Conservation (phyloP, 495 filamentous ascomycete genomes). For the Friedmanniomyces endolithicus region DNA sequence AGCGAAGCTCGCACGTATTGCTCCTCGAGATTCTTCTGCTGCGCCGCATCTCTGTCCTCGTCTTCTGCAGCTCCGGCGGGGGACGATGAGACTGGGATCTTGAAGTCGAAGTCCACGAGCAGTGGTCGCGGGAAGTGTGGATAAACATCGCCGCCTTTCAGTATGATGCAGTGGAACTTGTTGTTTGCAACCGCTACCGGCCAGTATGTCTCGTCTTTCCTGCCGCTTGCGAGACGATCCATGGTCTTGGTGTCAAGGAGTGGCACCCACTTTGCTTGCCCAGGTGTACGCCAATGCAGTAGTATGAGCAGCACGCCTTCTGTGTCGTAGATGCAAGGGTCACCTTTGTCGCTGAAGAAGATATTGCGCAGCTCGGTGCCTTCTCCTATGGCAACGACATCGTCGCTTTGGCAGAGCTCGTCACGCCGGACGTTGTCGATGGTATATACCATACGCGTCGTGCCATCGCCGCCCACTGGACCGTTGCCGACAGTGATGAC, state of each 20-base stretch:
- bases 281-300: conserved; percentile 76
- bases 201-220: conserved; percentile 85
- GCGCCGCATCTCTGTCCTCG: conserved; percentile 29
- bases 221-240: conserved; percentile 65
- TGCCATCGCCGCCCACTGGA: conserved; percentile 64
- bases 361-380: conserved; percentile 57
- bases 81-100: conserved; percentile 56
- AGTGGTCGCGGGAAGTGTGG: conserved; percentile 91
- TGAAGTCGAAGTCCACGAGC: conserved; percentile 87
- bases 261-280: conserved; percentile 82
- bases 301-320: conserved; percentile 76
- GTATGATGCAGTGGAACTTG: conserved; percentile 96
- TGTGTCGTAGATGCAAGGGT: conserved; percentile 88
- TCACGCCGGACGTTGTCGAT: conserved; percentile 90
- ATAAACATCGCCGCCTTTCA: conserved; percentile 85
- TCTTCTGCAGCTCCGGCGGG: conserved; percentile 29
- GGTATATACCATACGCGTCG: conserved; percentile 63
- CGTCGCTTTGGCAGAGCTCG: conserved; percentile 82
- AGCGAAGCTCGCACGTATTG: conserved; percentile 62
- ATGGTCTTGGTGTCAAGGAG: conserved; percentile 77
- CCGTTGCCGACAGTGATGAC: conserved; percentile 90
- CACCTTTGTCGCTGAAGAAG: conserved; percentile 84
- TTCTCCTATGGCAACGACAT: conserved; percentile 70
- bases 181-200: conserved; percentile 84
- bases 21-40: conserved; percentile 51